Conservation (phyloP, 768 basidiomycete genomes). For the Lactarius pseudohatsudake region DNA sequence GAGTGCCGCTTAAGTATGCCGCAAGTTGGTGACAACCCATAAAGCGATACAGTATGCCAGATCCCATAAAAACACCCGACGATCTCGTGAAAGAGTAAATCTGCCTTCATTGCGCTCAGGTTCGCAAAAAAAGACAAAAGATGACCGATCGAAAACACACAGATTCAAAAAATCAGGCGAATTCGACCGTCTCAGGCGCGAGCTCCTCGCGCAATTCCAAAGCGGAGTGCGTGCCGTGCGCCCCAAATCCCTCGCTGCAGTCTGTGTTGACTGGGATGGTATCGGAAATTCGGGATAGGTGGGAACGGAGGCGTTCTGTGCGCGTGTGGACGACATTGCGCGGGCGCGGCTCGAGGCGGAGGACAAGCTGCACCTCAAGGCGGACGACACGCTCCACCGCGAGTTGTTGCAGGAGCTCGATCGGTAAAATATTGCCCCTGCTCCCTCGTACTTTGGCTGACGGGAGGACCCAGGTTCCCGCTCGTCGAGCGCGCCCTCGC, state of each 20-base stretch:
- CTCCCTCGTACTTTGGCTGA: no score
- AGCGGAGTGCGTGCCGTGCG: slow-evolving; percentile 51
- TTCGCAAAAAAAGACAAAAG: neutral
- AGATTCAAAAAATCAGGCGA: slow-evolving; percentile 79
- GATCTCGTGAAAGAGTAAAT: slow-evolving; percentile 26
- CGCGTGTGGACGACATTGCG: slow-evolving; percentile 58
- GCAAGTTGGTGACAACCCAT: no score
- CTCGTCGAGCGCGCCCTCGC: slow-evolving; percentile 25
- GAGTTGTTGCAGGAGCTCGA: slow-evolving; percentile 70
- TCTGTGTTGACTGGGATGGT: neutral
- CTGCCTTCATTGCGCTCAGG: neutral
- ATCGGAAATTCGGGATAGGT: slow-evolving; percentile 37
- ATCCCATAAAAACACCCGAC: slow-evolving; percentile 26
- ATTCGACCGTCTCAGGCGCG: slow-evolving; percentile 65
- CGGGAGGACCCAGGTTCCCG: slow-evolving; percentile 11
- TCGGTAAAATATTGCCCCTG: slow-evolving; percentile 41
- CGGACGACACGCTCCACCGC: slow-evolving; percentile 50
- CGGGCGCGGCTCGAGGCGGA: slow-evolving; percentile 51
- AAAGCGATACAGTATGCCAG: slow-evolving; percentile 14
- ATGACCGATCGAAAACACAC: neutral
- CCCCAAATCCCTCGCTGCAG: neutral
- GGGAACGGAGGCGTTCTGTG: slow-evolving; percentile 48
- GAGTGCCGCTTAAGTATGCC: no score
- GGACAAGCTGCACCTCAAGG: slow-evolving; percentile 46
- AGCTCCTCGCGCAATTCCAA: slow-evolving; percentile 59